Percentiles rank a stretch among this genome's conserved stretches.
Conservation (phyloP, 306 rosid genomes). For the Fragaria nilgerrensis region DNA sequence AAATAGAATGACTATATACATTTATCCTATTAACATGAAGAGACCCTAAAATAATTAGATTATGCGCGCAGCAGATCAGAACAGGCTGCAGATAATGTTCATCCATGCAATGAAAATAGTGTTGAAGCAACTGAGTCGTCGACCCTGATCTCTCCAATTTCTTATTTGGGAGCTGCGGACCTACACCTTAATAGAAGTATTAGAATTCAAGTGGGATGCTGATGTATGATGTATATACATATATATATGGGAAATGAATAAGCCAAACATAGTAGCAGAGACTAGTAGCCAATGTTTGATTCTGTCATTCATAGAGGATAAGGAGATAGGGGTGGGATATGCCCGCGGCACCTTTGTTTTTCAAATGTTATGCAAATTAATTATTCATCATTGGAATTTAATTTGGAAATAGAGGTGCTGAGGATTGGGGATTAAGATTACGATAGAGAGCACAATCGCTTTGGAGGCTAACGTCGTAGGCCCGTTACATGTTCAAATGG, state of each 20-base stretch:
- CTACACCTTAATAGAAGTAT: not conserved
- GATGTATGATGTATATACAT: not conserved
- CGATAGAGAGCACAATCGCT: not conserved
- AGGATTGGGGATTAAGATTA: conserved; percentile 1
- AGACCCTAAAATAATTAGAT: too few relatives aligned
- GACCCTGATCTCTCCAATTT: not conserved
- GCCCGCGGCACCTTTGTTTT: conserved; percentile 22
- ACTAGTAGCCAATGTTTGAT: conserved; percentile 7
- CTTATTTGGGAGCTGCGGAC: not conserved
- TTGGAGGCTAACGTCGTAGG: conserved; percentile 1
- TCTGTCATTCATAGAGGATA: conserved; percentile 31
- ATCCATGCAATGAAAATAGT: not conserved
- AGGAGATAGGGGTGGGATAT: conserved; percentile 40
- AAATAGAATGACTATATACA: too few relatives aligned
- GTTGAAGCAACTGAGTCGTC: not conserved
- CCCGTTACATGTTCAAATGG: conserved; percentile 7
- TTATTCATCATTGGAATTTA: not conserved
- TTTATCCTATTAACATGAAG: too few relatives aligned
- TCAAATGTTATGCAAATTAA: not conserved
- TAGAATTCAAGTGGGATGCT: not conserved
- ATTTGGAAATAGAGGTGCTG: not conserved
- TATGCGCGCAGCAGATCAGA: too few relatives aligned
- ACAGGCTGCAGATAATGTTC: not conserved
- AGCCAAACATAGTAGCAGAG: conserved; percentile 13
- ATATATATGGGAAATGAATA: conserved; percentile 6